A percentile compares a stretch with the other conserved stretches of the same genome.
Evolutionary conservation across 1,284 basidiomycete species (phyloP).

Genomic region (Chondrostereum purpureum): DNA sequence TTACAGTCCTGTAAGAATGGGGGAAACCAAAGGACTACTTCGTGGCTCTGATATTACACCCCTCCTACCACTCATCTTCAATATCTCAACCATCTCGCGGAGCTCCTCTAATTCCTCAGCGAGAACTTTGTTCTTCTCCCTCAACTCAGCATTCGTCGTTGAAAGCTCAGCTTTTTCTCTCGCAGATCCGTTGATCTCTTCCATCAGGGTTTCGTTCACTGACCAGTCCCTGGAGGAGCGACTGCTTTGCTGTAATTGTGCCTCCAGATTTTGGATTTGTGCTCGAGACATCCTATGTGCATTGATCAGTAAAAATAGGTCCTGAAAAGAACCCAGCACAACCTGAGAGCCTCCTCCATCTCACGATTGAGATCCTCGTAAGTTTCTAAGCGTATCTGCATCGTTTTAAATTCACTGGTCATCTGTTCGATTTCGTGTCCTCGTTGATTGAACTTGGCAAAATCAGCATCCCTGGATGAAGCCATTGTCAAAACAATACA

Average conservation of each 20-base stretch:
- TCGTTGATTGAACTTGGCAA: constrained; percentile 60
- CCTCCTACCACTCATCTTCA: constrained; percentile 44
- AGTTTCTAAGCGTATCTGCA: constrained; percentile 53
- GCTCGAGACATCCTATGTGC: constrained; percentile 42
- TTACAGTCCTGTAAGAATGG: too few species aligned
- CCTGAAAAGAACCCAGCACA: background rate
- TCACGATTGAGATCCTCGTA: constrained; percentile 43
- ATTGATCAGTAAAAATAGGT: constrained; percentile 12
- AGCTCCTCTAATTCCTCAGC: constrained; percentile 66
- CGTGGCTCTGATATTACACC: constrained; percentile 18
- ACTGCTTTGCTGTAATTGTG: constrained; percentile 30
- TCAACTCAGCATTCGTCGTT: constrained; percentile 41
- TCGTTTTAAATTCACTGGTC: constrained; percentile 51
- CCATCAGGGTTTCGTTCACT: constrained; percentile 15
- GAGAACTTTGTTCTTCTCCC: constrained; percentile 51
- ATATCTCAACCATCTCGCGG: constrained; percentile 59
- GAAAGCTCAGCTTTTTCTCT: constrained; percentile 41
- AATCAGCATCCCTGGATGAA: constrained; percentile 59
- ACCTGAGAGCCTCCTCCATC: constrained; percentile 52
- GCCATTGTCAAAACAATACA: background rate
- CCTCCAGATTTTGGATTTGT: constrained; percentile 53
- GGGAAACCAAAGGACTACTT: background rate
- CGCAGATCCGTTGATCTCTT: constrained; percentile 34
- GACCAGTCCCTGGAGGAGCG: constrained; percentile 17
- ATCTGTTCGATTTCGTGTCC: constrained; percentile 50